Percentiles rank a stretch among this genome's conserved stretches.
These are phyloP conservation scores for Blastobotrys robertii DNA, from an alignment of 805 yeast genomes.

Conservation along the genomic window DNA sequence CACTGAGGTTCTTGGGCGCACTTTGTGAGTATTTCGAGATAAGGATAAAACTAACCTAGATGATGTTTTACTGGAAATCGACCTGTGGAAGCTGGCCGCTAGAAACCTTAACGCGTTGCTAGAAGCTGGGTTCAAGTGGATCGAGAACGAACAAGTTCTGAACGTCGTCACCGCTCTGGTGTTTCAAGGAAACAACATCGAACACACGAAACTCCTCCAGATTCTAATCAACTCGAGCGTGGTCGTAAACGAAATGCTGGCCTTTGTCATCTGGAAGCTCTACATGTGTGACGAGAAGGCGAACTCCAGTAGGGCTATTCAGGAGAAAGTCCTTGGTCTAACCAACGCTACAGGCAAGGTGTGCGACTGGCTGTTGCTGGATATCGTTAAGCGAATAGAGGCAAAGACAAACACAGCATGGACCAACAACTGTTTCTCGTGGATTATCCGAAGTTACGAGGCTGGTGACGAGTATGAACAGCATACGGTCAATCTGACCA, in stretches of 20 bases:
- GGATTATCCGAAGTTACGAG: conserved; percentile 52
- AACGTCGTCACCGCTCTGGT: conserved; percentile 36
- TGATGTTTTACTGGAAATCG: background rate
- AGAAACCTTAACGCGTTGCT: conserved; percentile 23
- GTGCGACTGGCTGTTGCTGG: conserved; percentile 54
- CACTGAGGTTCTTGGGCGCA: background rate
- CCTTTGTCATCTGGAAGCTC: conserved; percentile 42
- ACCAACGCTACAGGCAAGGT: conserved; percentile 56
- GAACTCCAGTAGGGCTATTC: conserved; percentile 39
- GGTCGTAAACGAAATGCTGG: conserved; percentile 29
- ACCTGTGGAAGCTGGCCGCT: conserved; percentile 15
- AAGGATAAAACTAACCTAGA: background rate
- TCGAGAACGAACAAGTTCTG: conserved; percentile 32
- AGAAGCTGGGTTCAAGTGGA: conserved; percentile 35
- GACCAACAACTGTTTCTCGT: conserved; percentile 49
- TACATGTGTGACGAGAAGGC: conserved; percentile 37
- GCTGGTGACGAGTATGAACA: conserved; percentile 38
- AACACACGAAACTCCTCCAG: conserved; percentile 47
- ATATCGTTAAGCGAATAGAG: conserved; percentile 51
- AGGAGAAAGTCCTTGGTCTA: conserved; percentile 39
- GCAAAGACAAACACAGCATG: conserved; percentile 42
- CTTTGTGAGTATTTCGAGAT: conserved; percentile 3
- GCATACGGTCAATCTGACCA: conserved; percentile 34
- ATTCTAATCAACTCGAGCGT: conserved; percentile 43
- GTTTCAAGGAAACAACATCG: conserved; percentile 31